Evolutionary conservation across 139 green algal species (phyloP).

Genomic region (Desmodesmus armatus): DNA sequence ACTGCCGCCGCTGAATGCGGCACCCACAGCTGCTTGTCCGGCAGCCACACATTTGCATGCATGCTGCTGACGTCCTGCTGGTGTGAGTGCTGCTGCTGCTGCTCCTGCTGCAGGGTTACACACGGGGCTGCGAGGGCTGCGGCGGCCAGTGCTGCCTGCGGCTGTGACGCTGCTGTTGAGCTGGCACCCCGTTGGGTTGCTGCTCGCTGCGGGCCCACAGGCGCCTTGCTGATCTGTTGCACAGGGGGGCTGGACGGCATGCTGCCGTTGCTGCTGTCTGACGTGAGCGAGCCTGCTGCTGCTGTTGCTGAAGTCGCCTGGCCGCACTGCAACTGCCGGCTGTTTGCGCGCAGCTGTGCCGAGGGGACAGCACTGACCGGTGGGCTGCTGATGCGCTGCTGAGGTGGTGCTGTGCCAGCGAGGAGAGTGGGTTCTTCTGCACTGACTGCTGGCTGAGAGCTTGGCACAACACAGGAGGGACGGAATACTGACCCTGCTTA

Average conservation of each 20-base stretch:
- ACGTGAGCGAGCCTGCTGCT: not conserved
- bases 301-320: not conserved
- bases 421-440: too few relatives aligned
- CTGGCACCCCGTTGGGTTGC: too few relatives aligned
- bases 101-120: not conserved
- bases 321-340: not conserved
- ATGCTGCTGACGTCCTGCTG: not conserved
- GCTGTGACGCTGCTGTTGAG: too few relatives aligned
- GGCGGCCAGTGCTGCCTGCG: not conserved
- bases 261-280: not conserved
- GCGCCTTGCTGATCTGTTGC: not conserved
- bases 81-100: slow-evolving; percentile 26
- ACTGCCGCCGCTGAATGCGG: not conserved
- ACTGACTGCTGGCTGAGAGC: too few relatives aligned
- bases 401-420: not conserved
- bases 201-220: too few relatives aligned
- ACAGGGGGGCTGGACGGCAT: not conserved
- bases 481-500: too few relatives aligned
- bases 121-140: not conserved
- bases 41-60: slow-evolving; percentile 11
- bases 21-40: slow-evolving; percentile 39
- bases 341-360: not conserved
- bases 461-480: too few relatives aligned
- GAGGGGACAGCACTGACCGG: not conserved
- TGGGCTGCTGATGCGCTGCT: not conserved